phyloP scores from a whole-genome alignment of 106 monocot species.

The Cymbidium sinense region DNA sequence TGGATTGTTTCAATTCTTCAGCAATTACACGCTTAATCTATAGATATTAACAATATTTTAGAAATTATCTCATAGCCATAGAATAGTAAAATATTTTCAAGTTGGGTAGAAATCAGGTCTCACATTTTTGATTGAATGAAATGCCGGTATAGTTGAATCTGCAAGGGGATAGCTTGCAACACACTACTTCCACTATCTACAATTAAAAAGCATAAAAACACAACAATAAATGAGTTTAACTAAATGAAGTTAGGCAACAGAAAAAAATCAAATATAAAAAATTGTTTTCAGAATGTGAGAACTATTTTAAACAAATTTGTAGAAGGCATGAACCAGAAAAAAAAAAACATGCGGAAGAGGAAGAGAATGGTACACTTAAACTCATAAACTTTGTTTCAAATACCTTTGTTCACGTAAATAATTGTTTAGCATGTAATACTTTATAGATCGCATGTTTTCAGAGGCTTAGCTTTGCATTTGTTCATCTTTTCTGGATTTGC shows the following conservation, averaged over 20 bases:
- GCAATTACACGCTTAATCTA: constrained; percentile 72
- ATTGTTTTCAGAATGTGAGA: background rate
- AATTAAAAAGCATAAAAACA: constrained; percentile 7
- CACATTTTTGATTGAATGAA: constrained; percentile 97
- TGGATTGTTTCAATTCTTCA: constrained; percentile 73
- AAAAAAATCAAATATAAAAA: background rate
- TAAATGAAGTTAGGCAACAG: background rate
- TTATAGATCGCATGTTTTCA: background rate
- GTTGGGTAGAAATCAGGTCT: constrained; percentile 16
- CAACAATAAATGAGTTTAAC: background rate
- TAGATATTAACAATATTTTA: background rate
- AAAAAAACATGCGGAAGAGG: background rate
- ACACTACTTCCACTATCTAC: constrained; percentile 94
- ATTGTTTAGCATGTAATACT: background rate
- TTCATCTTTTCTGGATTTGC: background rate
- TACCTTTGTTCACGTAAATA: background rate
- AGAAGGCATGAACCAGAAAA: background rate
- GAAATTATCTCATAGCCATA: background rate
- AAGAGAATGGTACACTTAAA: background rate
- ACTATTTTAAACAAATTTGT: background rate
- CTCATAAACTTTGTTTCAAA: background rate
- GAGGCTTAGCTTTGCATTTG: background rate
- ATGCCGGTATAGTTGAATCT: constrained; percentile 73
- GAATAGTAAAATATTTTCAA: background rate
- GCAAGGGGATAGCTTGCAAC: constrained; percentile 90